Base-by-base conservation (phyloP, 1,139 yeast species). In the Candida smagusa region DNA sequence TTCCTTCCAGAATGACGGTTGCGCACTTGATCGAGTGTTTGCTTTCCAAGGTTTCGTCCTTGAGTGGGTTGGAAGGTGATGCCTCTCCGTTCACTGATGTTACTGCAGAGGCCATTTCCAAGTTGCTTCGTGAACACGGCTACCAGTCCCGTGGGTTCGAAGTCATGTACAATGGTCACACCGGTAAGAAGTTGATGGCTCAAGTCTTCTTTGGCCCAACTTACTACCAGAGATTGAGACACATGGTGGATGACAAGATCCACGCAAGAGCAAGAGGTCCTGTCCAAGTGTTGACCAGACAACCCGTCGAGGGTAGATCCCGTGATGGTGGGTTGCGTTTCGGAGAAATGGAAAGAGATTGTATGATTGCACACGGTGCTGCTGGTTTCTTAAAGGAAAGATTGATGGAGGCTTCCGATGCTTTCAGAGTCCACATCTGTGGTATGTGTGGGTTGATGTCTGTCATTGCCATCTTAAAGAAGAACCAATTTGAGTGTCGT, bases 181-280 rank as follows among this genome's bases (percentile, higher is more conserved):
- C 98, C 2, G 99, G 99, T 67, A 86, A 86, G 65, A 92, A 94
- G 65, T 65, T 94, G 58, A 87, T 88, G 90, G 97, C 98, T 0
- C 98, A 92, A 65, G 90, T 89, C 35, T 92, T 92, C 83, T 88
- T 92, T 63, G 99, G 99, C 9, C 99, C 99, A 40, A 92, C 98
- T 0, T 92, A 92, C 63, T 92, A 92, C 67, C 99, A 92, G 74
- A 83, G 98, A 72, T 77, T 92, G 72, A 83, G 97, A 71, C 99
- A 92, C 66, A 92, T 92, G 98, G 97, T 92, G 43, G 97, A 92
- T 63, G 99, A 92, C 64, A 92, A 92, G 78, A 92, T 92, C 54
- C 99, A 92, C 60, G 99, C 98, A 23, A 84, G 99, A 71, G 98
- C 99, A 8, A 83, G 98, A 73, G 99, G 99, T 40, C 98, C 99